These are phyloP conservation scores for Arthrinium puccinioides DNA, from an alignment of 2,329 filamentous ascomycete genomes.

Conservation along the genomic window DNA sequence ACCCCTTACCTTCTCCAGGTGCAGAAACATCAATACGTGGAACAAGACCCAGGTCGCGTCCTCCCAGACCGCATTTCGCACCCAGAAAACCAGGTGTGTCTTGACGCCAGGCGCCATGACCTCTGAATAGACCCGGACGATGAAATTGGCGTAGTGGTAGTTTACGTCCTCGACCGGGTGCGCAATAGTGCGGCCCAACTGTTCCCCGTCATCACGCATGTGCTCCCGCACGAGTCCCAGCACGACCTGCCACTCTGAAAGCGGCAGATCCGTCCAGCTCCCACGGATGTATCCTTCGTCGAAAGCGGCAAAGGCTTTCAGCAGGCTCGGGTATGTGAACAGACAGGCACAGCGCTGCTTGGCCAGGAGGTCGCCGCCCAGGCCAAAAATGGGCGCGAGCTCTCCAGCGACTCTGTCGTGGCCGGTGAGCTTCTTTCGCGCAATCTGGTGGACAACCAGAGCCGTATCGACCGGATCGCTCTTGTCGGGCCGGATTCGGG, in stretches of 20 bases:
- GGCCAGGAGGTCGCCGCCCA: not conserved
- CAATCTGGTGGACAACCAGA: not conserved
- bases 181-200: no score
- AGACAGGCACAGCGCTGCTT: not conserved
- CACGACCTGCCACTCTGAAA: not conserved
- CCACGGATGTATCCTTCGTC: not conserved
- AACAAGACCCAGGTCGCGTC: slow-evolving; percentile 1
- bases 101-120: not conserved
- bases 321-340: not conserved
- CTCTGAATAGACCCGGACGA: not conserved
- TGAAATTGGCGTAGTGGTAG: slow-evolving; percentile 1
- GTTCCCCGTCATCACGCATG: no score
- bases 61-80: not conserved
- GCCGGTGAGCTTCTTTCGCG: not conserved
- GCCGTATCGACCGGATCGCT: not conserved
- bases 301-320: not conserved
- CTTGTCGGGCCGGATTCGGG: not conserved
- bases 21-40: not conserved
- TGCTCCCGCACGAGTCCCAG: not conserved
- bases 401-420: not conserved
- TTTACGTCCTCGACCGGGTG: slow-evolving; percentile 1
- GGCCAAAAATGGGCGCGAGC: not conserved
- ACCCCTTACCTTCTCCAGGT: not conserved
- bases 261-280: not conserved
- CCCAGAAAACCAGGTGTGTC: not conserved